Conservation (phyloP, 2,329 filamentous ascomycete species). For the Volutella citrinella region DNA sequence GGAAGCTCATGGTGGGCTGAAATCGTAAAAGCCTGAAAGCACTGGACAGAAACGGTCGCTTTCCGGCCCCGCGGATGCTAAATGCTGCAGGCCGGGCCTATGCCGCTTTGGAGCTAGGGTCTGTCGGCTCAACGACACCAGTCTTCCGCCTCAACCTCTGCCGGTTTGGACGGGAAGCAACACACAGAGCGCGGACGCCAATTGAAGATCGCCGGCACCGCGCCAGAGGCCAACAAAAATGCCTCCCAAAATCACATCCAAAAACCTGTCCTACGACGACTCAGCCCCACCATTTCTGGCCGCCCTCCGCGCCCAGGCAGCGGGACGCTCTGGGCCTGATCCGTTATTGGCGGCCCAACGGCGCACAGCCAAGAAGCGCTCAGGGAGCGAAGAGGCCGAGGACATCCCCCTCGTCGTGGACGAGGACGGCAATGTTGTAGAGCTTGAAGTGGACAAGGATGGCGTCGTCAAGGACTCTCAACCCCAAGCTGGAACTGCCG, state of each 20-base stretch:
- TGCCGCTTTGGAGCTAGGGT: no score
- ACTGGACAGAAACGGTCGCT: no score
- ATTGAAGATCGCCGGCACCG: no score
- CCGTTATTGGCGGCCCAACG: slow-evolving; percentile 49
- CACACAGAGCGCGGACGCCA: no score
- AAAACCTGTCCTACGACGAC: slow-evolving; percentile 65
- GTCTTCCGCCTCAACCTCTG: no score
- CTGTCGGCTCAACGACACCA: no score
- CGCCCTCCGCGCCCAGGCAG: slow-evolving; percentile 50
- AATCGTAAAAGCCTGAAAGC: no score
- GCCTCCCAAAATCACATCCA: slow-evolving; percentile 63
- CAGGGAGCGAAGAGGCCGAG: slow-evolving; percentile 68
- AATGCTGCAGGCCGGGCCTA: no score
- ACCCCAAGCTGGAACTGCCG: slow-evolving; percentile 30
- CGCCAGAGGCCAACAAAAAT: slow-evolving; percentile 32
- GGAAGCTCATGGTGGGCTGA: no score
- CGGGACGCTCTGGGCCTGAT: slow-evolving; percentile 49
- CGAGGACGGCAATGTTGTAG: slow-evolving; percentile 64
- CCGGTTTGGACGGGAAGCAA: no score
- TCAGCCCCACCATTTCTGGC: slow-evolving; percentile 60
- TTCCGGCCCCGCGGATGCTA: no score
- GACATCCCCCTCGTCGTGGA: slow-evolving; percentile 75
- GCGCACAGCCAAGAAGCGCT: slow-evolving; percentile 51
- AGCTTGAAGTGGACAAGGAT: slow-evolving; percentile 44
- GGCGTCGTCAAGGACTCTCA: slow-evolving; percentile 37